A percentile compares a stretch with the other conserved stretches of the same genome.
Conservation (phyloP, 2,329 filamentous ascomycete genomes). For the Calonectria fujianensis region DNA sequence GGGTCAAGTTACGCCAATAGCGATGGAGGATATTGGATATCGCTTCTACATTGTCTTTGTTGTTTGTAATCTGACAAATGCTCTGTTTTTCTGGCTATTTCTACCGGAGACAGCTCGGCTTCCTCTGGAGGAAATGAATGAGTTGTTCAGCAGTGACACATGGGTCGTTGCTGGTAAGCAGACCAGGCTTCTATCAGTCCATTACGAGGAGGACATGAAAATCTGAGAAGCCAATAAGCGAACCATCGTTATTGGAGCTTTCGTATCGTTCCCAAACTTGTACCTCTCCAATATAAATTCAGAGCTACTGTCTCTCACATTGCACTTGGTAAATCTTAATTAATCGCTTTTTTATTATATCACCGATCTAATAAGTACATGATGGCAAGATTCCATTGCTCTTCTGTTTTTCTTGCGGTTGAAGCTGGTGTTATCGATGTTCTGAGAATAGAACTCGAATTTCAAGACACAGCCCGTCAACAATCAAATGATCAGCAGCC, state of each 20-base stretch:
- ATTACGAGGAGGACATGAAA: neutral
- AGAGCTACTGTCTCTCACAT: neutral
- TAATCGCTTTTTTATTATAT: neutral
- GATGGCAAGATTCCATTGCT: neutral
- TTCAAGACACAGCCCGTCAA: neutral
- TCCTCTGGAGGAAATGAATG: neutral
- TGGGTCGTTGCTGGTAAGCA: neutral
- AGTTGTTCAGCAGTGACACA: neutral
- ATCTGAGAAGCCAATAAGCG: neutral
- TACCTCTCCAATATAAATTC: neutral
- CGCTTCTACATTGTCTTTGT: neutral
- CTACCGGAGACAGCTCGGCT: neutral
- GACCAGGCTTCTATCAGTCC: neutral
- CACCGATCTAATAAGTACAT: neutral
- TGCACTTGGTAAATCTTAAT: neutral
- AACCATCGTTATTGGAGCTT: neutral
- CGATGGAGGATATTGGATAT: neutral
- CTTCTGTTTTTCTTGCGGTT: neutral
- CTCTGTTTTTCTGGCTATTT: neutral
- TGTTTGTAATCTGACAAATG: neutral
- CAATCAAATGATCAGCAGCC: slow-evolving; percentile 22
- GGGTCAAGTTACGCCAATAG: neutral
- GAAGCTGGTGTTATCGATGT: neutral
- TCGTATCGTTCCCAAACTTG: neutral
- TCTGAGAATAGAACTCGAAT: neutral